Conservation (phyloP, 768 basidiomycete genomes). For the Pisolithus sp. region DNA sequence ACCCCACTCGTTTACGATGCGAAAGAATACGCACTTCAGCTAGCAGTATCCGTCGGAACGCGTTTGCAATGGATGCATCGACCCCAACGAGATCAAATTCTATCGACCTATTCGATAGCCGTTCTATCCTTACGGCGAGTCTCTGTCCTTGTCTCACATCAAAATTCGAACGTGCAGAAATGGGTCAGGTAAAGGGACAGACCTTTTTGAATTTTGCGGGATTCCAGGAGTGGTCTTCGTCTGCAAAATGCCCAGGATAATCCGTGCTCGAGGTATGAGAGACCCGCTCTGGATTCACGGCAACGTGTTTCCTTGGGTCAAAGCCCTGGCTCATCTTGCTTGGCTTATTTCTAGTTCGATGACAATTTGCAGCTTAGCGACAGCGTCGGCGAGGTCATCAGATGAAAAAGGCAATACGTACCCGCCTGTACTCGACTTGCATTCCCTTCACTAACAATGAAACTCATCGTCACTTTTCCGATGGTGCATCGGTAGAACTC, state of each 20-base stretch:
- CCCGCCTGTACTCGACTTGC: too few species aligned
- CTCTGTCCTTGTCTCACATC: slow-evolving; percentile 43
- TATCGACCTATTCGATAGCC: slow-evolving; percentile 75
- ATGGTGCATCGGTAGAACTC: too few species aligned
- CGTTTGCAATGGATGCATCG: slow-evolving; percentile 94
- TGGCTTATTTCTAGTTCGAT: neutral
- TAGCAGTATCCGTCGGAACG: slow-evolving; percentile 85
- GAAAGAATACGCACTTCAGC: slow-evolving; percentile 63
- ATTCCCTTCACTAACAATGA: too few species aligned
- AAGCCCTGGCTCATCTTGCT: slow-evolving; percentile 5
- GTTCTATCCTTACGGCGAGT: slow-evolving; percentile 65
- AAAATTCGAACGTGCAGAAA: neutral
- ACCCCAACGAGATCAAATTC: slow-evolving; percentile 96
- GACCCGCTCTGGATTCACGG: slow-evolving; percentile 62
- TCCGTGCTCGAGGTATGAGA: slow-evolving; percentile 83
- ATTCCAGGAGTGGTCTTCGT: slow-evolving; percentile 83
- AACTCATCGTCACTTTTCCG: too few species aligned
- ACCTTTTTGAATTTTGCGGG: slow-evolving; percentile 72
- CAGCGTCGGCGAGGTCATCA: neutral
- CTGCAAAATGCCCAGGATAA: slow-evolving; percentile 84
- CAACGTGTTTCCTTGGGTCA: slow-evolving; percentile 54
- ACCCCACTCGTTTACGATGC: neutral
- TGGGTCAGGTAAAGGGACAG: slow-evolving; percentile 19
- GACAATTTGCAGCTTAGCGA: neutral
- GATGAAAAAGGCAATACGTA: neutral